phyloP scores from a whole-genome alignment of 257 asterid genomes.

The Nicotiana otophora region DNA sequence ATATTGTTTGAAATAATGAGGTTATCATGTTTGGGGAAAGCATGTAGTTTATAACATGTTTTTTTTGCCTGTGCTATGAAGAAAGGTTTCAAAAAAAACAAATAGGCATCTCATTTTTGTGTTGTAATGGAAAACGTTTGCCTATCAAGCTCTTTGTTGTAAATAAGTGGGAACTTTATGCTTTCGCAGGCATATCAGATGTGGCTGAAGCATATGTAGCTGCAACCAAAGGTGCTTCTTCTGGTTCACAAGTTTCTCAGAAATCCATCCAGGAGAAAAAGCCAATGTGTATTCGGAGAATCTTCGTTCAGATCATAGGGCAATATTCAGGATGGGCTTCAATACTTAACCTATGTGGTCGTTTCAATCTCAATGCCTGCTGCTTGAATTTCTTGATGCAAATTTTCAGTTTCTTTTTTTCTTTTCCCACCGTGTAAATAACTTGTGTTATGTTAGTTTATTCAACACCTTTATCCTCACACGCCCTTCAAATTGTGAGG shows the following conservation, averaged over 20 bases:
- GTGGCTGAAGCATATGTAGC: constrained; percentile 73
- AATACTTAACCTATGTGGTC: constrained; percentile 52
- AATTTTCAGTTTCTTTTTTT: background rate
- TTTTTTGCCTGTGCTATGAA: background rate
- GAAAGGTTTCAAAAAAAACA: background rate
- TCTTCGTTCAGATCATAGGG: constrained; percentile 57
- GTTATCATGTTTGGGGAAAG: background rate
- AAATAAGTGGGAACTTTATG: background rate
- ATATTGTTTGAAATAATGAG: background rate
- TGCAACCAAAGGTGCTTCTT: constrained; percentile 49
- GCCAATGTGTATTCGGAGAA: constrained; percentile 41
- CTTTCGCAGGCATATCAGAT: constrained; percentile 68
- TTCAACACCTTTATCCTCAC: background rate
- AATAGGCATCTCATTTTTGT: background rate
- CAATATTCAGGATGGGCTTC: constrained; percentile 84
- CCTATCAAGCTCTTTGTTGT: background rate
- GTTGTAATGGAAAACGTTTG: background rate
- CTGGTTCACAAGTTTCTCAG: constrained; percentile 39
- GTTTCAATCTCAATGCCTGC: constrained; percentile 68
- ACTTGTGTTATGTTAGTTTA: constrained; percentile 3
- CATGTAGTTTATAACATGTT: background rate
- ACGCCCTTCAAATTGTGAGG: background rate
- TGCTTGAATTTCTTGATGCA: constrained; percentile 30
- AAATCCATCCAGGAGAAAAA: constrained; percentile 69
- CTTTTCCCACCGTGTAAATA: constrained; percentile 37